Percentiles rank a stretch among this genome's conserved stretches.
phyloP scores from a whole-genome alignment of 2,329 filamentous ascomycete species.

The Colletotrichum abscissum region DNA sequence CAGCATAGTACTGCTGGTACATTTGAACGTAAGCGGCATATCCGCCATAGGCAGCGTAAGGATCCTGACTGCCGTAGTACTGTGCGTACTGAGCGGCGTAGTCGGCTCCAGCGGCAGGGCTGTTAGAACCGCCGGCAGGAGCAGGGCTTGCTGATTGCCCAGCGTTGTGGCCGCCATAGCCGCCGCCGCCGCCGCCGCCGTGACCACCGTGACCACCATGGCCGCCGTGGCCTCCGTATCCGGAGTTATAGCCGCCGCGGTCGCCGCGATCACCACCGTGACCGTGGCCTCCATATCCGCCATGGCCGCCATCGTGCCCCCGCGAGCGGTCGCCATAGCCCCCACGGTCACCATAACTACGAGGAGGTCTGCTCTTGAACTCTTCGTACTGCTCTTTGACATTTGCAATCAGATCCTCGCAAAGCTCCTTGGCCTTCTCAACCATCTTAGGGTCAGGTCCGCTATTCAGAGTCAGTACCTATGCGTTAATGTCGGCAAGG shows the following conservation, averaged over 20 bases:
- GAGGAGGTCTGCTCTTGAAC: slow-evolving; percentile 86
- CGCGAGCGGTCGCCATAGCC: slow-evolving; percentile 56
- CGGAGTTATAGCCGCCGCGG: slow-evolving; percentile 31
- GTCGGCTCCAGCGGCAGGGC: slow-evolving; percentile 58
- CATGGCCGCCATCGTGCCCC: slow-evolving; percentile 48
- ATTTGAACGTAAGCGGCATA: slow-evolving; percentile 82
- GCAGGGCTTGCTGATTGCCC: slow-evolving; percentile 40
- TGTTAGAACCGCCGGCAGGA: slow-evolving; percentile 46
- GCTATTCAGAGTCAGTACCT: slow-evolving; percentile 59
- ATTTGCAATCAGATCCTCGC: slow-evolving; percentile 86
- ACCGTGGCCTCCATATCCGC: slow-evolving; percentile 43
- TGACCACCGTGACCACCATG: slow-evolving; percentile 53
- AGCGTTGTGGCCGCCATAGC: slow-evolving; percentile 35
- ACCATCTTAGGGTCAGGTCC: slow-evolving; percentile 91
- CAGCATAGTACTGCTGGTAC: slow-evolving; percentile 78
- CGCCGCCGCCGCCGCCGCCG: slow-evolving; percentile 51
- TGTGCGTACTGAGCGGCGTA: slow-evolving; percentile 87
- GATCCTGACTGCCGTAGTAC: slow-evolving; percentile 81
- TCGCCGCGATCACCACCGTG: slow-evolving; percentile 51
- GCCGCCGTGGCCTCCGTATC: slow-evolving; percentile 48
- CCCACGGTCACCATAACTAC: slow-evolving; percentile 64
- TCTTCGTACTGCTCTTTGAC: slow-evolving; percentile 91
- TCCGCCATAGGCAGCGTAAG: slow-evolving; percentile 91
- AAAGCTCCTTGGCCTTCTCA: slow-evolving; percentile 86
- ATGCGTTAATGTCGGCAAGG: background rate